phyloP scores from a whole-genome alignment of 23 red algal genomes.

The Gracilaria gracilis region DNA sequence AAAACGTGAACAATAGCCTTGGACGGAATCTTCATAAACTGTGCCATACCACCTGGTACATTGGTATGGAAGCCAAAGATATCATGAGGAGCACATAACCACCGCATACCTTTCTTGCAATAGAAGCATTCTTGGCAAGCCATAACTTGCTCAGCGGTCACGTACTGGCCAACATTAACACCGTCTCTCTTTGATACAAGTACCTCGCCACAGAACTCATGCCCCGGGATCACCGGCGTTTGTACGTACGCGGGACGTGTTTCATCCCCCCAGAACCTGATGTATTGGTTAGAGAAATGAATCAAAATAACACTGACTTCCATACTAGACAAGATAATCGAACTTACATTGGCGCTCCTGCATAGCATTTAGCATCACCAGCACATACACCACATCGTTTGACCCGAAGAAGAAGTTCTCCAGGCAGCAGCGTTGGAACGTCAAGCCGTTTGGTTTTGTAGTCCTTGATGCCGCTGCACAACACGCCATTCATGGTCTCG shows the following conservation, averaged over 20 bases:
- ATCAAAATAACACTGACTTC: not conserved
- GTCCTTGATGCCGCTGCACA: slow-evolving; percentile 71
- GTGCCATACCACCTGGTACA: slow-evolving; percentile 76
- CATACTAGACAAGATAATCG: not conserved
- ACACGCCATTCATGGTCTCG: slow-evolving; percentile 55
- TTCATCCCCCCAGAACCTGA: slow-evolving; percentile 83
- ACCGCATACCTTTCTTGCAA: slow-evolving; percentile 74
- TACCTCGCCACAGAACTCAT: slow-evolving; percentile 88
- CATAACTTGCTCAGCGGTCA: slow-evolving; percentile 86
- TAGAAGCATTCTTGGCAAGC: slow-evolving; percentile 84
- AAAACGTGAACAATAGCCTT: slow-evolving; percentile 76
- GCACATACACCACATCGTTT: slow-evolving; percentile 81
- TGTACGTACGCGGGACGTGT: slow-evolving; percentile 69
- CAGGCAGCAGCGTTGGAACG: slow-evolving; percentile 45
- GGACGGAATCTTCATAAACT: slow-evolving; percentile 81
- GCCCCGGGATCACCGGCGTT: slow-evolving; percentile 80
- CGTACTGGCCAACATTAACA: slow-evolving; percentile 63
- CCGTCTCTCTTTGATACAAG: slow-evolving; percentile 33
- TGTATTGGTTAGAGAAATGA: not conserved
- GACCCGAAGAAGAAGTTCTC: slow-evolving; percentile 74
- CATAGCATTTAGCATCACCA: slow-evolving; percentile 88
- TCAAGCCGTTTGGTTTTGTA: slow-evolving; percentile 15
- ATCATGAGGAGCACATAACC: slow-evolving; percentile 79
- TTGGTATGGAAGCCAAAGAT: slow-evolving; percentile 87
- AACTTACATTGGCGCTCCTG: slow-evolving; percentile 65